A percentile compares a stretch with the other conserved stretches of the same genome.
Evolutionary conservation across 1,284 basidiomycete genomes (phyloP).

Genomic region (Leccinum laetum): DNA sequence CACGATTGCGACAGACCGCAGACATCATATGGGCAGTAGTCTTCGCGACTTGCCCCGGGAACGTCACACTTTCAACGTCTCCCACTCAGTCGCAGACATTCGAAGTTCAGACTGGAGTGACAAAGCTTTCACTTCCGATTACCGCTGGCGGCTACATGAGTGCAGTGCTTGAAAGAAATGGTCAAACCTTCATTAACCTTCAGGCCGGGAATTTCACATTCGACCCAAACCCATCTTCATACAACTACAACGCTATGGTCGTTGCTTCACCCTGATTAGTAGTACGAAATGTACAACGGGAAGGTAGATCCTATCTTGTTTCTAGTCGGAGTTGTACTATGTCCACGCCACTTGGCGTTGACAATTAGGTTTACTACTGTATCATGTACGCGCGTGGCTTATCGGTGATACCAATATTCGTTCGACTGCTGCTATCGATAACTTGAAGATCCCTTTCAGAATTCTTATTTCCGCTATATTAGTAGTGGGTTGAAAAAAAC

Average conservation of each 20-base stretch:
- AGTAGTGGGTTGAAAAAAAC: too few species aligned
- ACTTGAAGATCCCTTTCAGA: too few species aligned
- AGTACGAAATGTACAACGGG: constrained; percentile 9
- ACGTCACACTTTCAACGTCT: constrained; percentile 53
- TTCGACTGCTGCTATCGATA: too few species aligned
- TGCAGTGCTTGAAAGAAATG: constrained; percentile 56
- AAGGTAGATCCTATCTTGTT: neutral
- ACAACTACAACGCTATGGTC: constrained; percentile 70
- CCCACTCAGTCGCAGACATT: constrained; percentile 46
- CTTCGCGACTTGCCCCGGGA: constrained; percentile 55
- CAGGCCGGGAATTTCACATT: constrained; percentile 52
- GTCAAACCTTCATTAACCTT: constrained; percentile 51
- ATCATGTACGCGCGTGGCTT: too few species aligned
- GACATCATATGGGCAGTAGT: constrained; percentile 71
- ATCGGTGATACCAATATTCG: too few species aligned
- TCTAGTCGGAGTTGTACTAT: neutral
- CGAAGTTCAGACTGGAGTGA: constrained; percentile 56
- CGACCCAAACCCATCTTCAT: constrained; percentile 48
- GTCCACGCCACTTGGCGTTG: neutral
- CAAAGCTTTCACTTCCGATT: constrained; percentile 65
- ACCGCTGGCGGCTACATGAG: constrained; percentile 58
- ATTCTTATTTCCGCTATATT: too few species aligned
- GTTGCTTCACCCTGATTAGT: constrained; percentile 28
- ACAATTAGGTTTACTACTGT: neutral
- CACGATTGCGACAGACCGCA: constrained; percentile 33